Evolutionary conservation across 2,329 filamentous ascomycete species (phyloP).

Genomic region (Aspergillus floridensis): DNA sequence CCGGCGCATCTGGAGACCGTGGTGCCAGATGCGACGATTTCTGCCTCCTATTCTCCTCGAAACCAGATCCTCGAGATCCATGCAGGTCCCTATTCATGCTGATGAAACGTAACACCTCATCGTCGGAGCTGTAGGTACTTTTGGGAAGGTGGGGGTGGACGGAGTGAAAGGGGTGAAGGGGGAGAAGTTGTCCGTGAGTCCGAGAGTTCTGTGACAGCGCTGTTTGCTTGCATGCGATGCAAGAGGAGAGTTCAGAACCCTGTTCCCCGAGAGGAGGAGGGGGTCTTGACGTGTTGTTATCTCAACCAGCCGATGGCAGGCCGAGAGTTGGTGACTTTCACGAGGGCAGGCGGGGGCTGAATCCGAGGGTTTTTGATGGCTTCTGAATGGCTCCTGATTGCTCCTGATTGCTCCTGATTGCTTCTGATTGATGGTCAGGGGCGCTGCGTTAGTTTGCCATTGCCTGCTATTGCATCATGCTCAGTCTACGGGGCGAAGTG

Average conservation of each 20-base stretch:
- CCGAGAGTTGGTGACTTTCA: conserved; percentile 14
- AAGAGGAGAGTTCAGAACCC: conserved; percentile 8
- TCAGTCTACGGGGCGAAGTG: background rate
- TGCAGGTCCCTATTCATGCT: conserved; percentile 4
- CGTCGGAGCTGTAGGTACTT: background rate
- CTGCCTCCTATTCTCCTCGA: conserved; percentile 11
- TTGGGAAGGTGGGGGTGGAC: background rate
- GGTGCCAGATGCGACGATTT: background rate
- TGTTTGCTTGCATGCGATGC: conserved; percentile 5
- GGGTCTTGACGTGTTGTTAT: conserved; percentile 21
- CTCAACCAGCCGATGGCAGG: conserved; percentile 15
- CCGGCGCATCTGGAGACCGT: conserved; percentile 7
- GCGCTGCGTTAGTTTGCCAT: background rate
- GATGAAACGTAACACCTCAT: conserved; percentile 8
- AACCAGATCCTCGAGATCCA: conserved; percentile 8
- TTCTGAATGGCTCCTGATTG: conserved; percentile 1
- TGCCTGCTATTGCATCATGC: background rate
- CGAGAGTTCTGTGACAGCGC: background rate
- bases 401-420: background rate
- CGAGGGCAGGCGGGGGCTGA: conserved; percentile 16
- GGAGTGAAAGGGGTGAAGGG: background rate
- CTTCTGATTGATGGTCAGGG: background rate
- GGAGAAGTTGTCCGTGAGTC: conserved; percentile 7
- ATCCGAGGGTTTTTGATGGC: background rate
- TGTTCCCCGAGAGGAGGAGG: conserved; percentile 16